A percentile compares a stretch with the other conserved stretches of the same genome.
Evolutionary conservation across 2,329 filamentous ascomycete species (phyloP).

Genomic region (Fusarium sp.): DNA sequence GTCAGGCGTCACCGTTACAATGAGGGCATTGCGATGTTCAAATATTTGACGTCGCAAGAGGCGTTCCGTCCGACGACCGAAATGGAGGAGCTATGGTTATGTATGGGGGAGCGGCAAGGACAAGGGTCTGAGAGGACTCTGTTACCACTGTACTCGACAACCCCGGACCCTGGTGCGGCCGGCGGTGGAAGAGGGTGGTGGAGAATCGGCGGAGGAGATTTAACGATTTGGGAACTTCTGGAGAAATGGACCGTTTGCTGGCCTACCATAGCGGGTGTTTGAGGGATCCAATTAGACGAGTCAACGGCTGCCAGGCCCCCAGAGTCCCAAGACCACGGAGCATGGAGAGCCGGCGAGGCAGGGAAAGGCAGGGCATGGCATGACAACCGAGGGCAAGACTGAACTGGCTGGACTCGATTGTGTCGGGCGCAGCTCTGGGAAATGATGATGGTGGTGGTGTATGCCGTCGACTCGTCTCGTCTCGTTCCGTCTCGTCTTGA

Average conservation of each 20-base stretch:
- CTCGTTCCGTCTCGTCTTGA: background rate
- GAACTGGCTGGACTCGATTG: slow-evolving; percentile 8
- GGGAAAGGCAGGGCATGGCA: slow-evolving; percentile 21
- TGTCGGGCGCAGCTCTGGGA: slow-evolving; percentile 17
- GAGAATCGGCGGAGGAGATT: slow-evolving; percentile 36
- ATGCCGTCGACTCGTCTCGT: background rate
- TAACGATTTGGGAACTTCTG: slow-evolving; percentile 41
- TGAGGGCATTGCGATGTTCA: slow-evolving; percentile 16
- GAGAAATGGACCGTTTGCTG: slow-evolving; percentile 31
- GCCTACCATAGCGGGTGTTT: slow-evolving; percentile 30
- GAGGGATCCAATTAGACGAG: slow-evolving; percentile 24
- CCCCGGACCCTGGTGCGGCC: slow-evolving; percentile 40
- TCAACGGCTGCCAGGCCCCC: slow-evolving; percentile 22
- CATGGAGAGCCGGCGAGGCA: slow-evolving; percentile 5
- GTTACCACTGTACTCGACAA: slow-evolving; percentile 28
- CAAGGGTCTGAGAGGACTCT: slow-evolving; percentile 33
- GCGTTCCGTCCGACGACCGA: slow-evolving; percentile 22
- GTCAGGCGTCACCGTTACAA: slow-evolving; percentile 15
- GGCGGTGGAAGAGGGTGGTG: slow-evolving; percentile 45
- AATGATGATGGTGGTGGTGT: slow-evolving; percentile 18
- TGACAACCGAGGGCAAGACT: slow-evolving; percentile 29
- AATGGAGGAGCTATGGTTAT: slow-evolving; percentile 45
- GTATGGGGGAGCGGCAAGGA: slow-evolving; percentile 41
- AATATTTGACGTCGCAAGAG: slow-evolving; percentile 30
- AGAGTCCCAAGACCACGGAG: slow-evolving; percentile 11